Base-by-base conservation (phyloP, 139 green algal species). In the Pleodorina starrii region DNA sequence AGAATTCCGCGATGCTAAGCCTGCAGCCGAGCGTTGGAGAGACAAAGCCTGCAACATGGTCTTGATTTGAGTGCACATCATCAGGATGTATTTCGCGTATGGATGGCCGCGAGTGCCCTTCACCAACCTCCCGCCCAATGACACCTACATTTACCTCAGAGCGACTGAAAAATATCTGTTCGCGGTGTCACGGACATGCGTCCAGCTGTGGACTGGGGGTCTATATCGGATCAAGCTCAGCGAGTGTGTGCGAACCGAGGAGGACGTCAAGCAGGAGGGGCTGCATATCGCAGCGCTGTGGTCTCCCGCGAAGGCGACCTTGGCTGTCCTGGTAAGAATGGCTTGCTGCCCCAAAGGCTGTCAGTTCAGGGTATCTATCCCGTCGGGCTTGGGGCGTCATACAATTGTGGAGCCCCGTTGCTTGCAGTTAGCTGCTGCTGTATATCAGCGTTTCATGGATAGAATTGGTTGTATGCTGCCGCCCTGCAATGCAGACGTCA, bases 171-270 rank as follows among this genome's bases (percentile, higher is more conserved):
- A 93, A 21, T 89, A 93, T 25, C 38, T 96, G 2, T 46, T 96
- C 5, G 89, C 85, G 0, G 93, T 96, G 14, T 94, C 92, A 4
- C 54, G 84, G 17, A 59, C 69, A 25, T 84, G 74, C 38, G 88
- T 97, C 36, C 93, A 97, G 82, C 59, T 98, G 3, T 98, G 95
- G 96, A 92, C 91, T 7, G 93, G 92, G 2, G 95, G 92, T 0
- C 89, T 93, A 68, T 75, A 96, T 43, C 76, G 93, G 5, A 21
- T 97, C 1, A 90, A 88, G 44, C 90, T 97, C 6, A 95, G 95
- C 32, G 76, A 93, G 16, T 75, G 92, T 23, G 69, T 69, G 0
- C 86, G 93, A 4, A 77, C 19, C 1, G 71, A 87, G 23, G 90
- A 90, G 5, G 91, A 92, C 17, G 25, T 96, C 5, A 54, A 92